Evolutionary conservation across 2,329 filamentous ascomycete species (phyloP).

Genomic region (Talaromyces sp.): DNA sequence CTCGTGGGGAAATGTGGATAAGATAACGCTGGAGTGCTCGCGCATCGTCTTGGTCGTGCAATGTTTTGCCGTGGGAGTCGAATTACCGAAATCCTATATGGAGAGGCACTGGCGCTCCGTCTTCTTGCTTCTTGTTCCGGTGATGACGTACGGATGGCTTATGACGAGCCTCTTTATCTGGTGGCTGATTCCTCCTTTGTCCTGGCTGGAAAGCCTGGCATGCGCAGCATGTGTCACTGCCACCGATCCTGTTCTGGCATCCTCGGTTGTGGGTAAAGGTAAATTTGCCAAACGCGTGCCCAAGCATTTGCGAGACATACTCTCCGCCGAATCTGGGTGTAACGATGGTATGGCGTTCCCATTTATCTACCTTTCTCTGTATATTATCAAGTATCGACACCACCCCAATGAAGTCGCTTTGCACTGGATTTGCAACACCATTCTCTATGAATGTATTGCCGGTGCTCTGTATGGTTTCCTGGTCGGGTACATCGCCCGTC

Average conservation of each 20-base stretch:
- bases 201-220: slow-evolving; percentile 84
- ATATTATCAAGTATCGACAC: slow-evolving; percentile 76
- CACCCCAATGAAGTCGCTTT: slow-evolving; percentile 64
- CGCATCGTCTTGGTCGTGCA: slow-evolving; percentile 67
- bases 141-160: slow-evolving; percentile 88
- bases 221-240: slow-evolving; percentile 92
- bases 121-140: slow-evolving; percentile 76
- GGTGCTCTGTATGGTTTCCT: slow-evolving; percentile 82
- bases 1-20: slow-evolving; percentile 61
- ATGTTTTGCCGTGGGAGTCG: slow-evolving; percentile 68
- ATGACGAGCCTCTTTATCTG: slow-evolving; percentile 90
- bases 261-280: slow-evolving; percentile 96
- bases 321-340: slow-evolving; percentile 95
- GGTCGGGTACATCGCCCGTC: slow-evolving; percentile 83
- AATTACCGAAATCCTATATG: slow-evolving; percentile 76
- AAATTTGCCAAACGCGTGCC: slow-evolving; percentile 97
- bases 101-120: slow-evolving; percentile 96
- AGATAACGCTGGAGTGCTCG: slow-evolving; percentile 66
- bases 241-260: slow-evolving; percentile 93
- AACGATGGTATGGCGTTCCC: slow-evolving; percentile 99
- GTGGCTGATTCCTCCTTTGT: slow-evolving; percentile 75
- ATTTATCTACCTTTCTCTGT: slow-evolving; percentile 88
- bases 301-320: slow-evolving; percentile 89
- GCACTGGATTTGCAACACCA: slow-evolving; percentile 83
- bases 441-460: slow-evolving; percentile 94